Evolutionary conservation across 208 protist species (phyloP), one percentile per base, ranked within the genome.

Genomic region (Wallacemonas collosoma): DNA sequence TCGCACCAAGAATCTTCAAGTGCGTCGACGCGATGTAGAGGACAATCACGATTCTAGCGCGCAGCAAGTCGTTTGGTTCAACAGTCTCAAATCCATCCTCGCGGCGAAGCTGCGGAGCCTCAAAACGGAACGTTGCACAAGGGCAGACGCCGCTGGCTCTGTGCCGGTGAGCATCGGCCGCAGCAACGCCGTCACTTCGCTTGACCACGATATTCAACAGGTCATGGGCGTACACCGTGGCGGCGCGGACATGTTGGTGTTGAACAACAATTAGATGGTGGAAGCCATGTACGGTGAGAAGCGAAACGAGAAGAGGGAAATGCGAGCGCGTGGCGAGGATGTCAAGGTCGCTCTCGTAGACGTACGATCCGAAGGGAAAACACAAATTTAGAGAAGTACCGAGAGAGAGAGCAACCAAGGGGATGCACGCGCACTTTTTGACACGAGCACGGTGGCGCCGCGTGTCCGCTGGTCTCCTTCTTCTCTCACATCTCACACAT

Each of bases 1-100:
- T 9, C 83, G 86, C 11, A 85, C 85, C 26, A 82, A 88, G 45
- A 82, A 92, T 36, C 44, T 94, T 75, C 93, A 97, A 78, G 64
- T 75, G 58, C 81, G 86, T 50, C 89, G 86, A 15, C 87, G 88
- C 15, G 86, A 93, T 50, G 79, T 97, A 50, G 87, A 97, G 55
- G 90, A 94, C 9, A 92, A 87, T 51, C 90, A 96, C 79, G 87
- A 91, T 71, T 71, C 70, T 6, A 83, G 75, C 71, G 86, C 93
- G 54, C 88, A 94, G 72, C 93, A 97, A 71, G 89, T 97, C 40
- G 87, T 93, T 77, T 95, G 82, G 79, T 93, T 93, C 62, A 79
- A 68, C 43, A 80, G 76, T 61, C 68, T 93, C 4, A 76, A 82
- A 39, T 79, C 71, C 2, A 61, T 93, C 17, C 68, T 94, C 15